Base-by-base conservation (phyloP, 768 basidiomycete genomes). In the Amanita pseudoporphyria region DNA sequence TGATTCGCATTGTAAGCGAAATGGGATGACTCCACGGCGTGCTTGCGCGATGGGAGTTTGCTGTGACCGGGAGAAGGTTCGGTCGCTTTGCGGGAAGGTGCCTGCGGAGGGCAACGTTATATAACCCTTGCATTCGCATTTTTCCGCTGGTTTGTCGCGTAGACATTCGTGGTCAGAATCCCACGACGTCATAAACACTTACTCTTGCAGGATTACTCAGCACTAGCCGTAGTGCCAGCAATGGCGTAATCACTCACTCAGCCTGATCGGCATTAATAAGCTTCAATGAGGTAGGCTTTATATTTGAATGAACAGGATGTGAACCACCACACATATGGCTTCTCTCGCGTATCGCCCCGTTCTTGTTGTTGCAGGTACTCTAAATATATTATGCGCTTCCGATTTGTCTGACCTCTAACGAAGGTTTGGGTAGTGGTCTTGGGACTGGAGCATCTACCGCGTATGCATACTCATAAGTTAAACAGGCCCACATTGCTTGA, bases 401-500 rank as follows among this genome's bases (percentile, higher is more conserved):
- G 51, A 57, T 19, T 48, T 1, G 7, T 13, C 26, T 49, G 26
- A 41, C 30, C 10, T 31, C 19, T 13, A 10, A 5, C 6, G 9
- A 41, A 68, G 78, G 79, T 26, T 52, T 76, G 22, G 76, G 73
- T 47, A 71, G 66, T 53, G 71, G 68, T 16, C 55, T 64, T 9
- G 77, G 77, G 3, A 84, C 81, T 31, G 82, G 81, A 21, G 79
- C 73, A 52, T 69, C 76, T 30, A 67, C 72, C 35, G 80, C 79
- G 81, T 81, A 59, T 55, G 75, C 64, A 5, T 32, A 45, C n/a
- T 30, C 21, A 37, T 26, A n/a, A 13, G 13, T 26, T 22, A 48
- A 5, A 18, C 18, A 52, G 5, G 30, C 28, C 32, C 21, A 24
- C 19, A 13, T 28, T 38, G 26, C 9, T 21, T 16, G 39, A 56